Base-by-base conservation (phyloP, 2,329 filamentous ascomycete genomes). In the Verticillium zaregamsianum region DNA sequence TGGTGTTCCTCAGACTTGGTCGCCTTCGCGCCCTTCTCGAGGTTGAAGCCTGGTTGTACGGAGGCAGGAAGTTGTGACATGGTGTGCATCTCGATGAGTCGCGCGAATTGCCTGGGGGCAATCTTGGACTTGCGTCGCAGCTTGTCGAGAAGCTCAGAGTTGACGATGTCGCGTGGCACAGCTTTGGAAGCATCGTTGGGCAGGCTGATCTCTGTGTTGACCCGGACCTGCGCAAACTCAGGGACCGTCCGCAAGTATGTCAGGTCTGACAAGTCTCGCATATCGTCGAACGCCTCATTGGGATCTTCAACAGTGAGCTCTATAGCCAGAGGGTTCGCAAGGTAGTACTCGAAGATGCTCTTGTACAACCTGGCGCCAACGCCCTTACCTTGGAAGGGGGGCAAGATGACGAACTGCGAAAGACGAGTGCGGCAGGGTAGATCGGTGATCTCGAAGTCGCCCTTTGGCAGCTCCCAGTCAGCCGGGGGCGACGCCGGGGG, bases 241-340 rank as follows among this genome's bases (percentile, higher is more conserved):
- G 87, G 80, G 3, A 84, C 77, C 9, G 75, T 77, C 60, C 85
- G 85, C 3, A 95, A 79, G 66, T 86, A 87, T 5, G 80, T 77
- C 35, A 94, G 78, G 69, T 96, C 92, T 68, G 86, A 88, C 59
- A 89, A 79, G 71, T 95, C 91, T 66, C 92, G 86, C 68, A 96
- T 80, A 63, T 92, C 86, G 70, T 95, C 91, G 68, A 96, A 96
- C 1, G 84, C 86, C 71, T 94, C 91, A 70, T 91, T 98, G 0
- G 95, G 96, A 64, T 98, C 94, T 76, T 99, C 95, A 6, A 99
- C 89, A 0, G 93, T 96, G 69, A 99, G 85, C 72, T 98, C 94
- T 60, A 87, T 82, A 8, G 93, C 90, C 63, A 89, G 87, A 0
- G 84, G 74, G 61, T 90, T 85, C 37, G 85, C 80, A 62, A 90